These are phyloP conservation scores for Boletellus dicymbophilus DNA, from an alignment of 1,284 basidiomycete genomes.

Conservation along the genomic window DNA sequence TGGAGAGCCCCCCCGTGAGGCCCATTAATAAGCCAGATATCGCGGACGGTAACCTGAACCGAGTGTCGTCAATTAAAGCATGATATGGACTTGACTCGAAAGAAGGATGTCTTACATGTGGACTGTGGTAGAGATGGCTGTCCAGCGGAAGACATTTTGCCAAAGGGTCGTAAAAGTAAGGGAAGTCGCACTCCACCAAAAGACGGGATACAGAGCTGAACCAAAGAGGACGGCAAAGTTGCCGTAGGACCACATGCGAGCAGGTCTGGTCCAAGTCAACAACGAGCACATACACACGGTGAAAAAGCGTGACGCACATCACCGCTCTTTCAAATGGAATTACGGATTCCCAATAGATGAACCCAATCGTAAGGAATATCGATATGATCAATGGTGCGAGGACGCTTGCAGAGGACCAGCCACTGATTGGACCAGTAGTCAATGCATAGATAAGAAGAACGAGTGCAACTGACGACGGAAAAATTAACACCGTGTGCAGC, in stretches of 20 bases:
- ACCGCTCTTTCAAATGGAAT: slow-evolving; percentile 35
- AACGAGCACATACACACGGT: not conserved
- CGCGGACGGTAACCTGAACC: slow-evolving; percentile 44
- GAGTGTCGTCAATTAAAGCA: no score
- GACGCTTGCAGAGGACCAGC: slow-evolving; percentile 39
- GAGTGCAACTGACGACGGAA: slow-evolving; percentile 29
- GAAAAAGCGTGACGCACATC: slow-evolving; percentile 26
- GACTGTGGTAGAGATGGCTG: slow-evolving; percentile 30
- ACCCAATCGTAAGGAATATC: slow-evolving; percentile 31
- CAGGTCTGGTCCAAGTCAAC: slow-evolving; percentile 35
- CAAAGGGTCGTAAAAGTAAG: slow-evolving; percentile 35
- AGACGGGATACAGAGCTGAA: slow-evolving; percentile 37
- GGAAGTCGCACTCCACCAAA: slow-evolving; percentile 39
- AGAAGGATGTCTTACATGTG: slow-evolving; percentile 33
- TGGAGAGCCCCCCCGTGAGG: slow-evolving; percentile 43
- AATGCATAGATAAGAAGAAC: slow-evolving; percentile 44
- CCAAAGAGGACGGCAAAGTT: slow-evolving; percentile 43
- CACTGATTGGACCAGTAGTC: slow-evolving; percentile 36
- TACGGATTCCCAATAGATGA: slow-evolving; percentile 42
- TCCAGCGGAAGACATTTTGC: slow-evolving; percentile 40
- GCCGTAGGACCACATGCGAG: slow-evolving; percentile 39
- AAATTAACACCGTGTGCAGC: slow-evolving; percentile 9
- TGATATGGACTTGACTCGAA: no score
- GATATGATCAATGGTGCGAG: slow-evolving; percentile 39
- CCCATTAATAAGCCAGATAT: slow-evolving; percentile 37